Conservation (phyloP, 139 green algal genomes). For the Tetraselmis striata region DNA sequence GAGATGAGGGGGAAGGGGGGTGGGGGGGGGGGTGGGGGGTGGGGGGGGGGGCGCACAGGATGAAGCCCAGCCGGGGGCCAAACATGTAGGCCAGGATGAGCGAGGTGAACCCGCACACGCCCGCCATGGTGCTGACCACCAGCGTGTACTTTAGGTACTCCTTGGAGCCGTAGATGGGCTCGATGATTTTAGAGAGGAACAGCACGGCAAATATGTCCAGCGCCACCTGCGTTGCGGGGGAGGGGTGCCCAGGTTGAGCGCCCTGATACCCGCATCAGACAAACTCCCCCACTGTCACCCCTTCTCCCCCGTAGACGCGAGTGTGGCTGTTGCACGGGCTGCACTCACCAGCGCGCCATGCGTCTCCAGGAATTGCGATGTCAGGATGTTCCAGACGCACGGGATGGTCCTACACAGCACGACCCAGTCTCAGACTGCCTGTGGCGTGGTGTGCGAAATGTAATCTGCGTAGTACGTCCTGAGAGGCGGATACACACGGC, state of each 20-base stretch:
- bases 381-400: neutral
- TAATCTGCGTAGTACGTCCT: too few species aligned
- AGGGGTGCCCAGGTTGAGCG: too few species aligned
- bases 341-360: neutral
- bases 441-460: too few species aligned
- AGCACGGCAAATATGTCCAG: neutral
- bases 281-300: too few species aligned
- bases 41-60: neutral
- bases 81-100: neutral
- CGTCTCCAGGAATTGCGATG: neutral
- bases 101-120: neutral
- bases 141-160: neutral
- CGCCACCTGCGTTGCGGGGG: neutral
- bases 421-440: too few species aligned
- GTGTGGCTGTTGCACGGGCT: too few species aligned
- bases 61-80: neutral
- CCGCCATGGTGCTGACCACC: neutral
- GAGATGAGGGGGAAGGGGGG: too few species aligned
- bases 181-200: neutral
- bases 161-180: neutral
- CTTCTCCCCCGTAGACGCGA: too few species aligned
- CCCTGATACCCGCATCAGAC: too few species aligned
- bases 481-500: neutral
- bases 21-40: too few species aligned
- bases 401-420: neutral